These are phyloP conservation scores for Nasturtium officinale DNA, from an alignment of 345 rosid species.

Conservation along the genomic window DNA sequence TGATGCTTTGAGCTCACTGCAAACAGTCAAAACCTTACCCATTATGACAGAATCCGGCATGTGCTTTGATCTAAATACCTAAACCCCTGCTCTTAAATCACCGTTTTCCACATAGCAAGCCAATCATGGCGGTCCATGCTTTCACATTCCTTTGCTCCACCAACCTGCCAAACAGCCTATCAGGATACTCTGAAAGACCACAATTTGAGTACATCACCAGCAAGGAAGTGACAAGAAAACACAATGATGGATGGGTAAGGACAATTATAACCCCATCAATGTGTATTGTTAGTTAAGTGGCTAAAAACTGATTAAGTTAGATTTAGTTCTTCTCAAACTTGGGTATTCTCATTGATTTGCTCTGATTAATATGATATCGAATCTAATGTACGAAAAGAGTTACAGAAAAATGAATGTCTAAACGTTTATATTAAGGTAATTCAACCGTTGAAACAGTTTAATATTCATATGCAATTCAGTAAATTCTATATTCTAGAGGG, in stretches of 20 bases:
- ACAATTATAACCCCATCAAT: neutral
- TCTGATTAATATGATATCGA: neutral
- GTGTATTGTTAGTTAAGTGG: neutral
- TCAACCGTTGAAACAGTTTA: neutral
- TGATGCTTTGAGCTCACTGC: constrained; percentile 54
- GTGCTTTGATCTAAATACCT: constrained; percentile 60
- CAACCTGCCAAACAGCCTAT: constrained; percentile 56
- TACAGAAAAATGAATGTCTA: neutral
- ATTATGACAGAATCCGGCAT: constrained; percentile 73
- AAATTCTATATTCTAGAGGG: neutral
- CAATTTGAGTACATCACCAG: constrained; percentile 88
- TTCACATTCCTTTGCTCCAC: constrained; percentile 59
- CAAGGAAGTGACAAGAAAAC: constrained; percentile 68
- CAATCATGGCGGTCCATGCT: constrained; percentile 78
- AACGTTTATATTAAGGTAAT: neutral
- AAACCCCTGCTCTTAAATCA: constrained; percentile 45
- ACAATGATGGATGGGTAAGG: neutral
- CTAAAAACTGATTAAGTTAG: constrained; percentile 1
- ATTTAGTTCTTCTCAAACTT: neutral
- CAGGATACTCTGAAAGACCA: constrained; percentile 53
- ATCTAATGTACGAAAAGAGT: neutral
- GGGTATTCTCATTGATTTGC: neutral
- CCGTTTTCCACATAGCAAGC: constrained; percentile 55
- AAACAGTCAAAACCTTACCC: constrained; percentile 62
- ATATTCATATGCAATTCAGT: neutral